A percentile compares a stretch with the other conserved stretches of the same genome.
Conservation (phyloP, 2,329 filamentous ascomycete species). For the Falciphora oryzae region DNA sequence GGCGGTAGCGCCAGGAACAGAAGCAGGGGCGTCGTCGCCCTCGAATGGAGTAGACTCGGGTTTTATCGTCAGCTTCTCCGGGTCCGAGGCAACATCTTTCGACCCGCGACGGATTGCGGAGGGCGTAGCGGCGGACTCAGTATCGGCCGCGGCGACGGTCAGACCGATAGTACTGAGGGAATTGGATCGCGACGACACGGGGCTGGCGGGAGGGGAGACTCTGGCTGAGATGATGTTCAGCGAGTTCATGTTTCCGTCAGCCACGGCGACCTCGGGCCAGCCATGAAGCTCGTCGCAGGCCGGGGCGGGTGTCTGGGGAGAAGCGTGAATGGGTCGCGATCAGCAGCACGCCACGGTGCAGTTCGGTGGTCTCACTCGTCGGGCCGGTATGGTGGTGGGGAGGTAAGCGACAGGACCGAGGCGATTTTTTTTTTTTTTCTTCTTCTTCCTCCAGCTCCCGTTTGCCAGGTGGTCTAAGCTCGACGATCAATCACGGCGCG, state of each 20-base stretch:
- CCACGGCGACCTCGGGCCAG: slow-evolving; percentile 34
- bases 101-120: slow-evolving; percentile 22
- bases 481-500: not conserved
- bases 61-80: slow-evolving; percentile 26
- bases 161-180: slow-evolving; percentile 50
- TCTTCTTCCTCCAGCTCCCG: not conserved
- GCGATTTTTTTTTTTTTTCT: not conserved
- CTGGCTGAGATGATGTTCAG: slow-evolving; percentile 88
- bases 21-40: slow-evolving; percentile 14
- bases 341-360: not conserved
- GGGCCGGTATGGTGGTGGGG: not conserved
- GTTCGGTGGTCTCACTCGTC: not conserved
- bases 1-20: not conserved
- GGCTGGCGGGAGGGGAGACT: slow-evolving; percentile 59
- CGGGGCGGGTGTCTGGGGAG: slow-evolving; percentile 10
- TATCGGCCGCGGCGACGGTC: slow-evolving; percentile 34
- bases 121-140: slow-evolving; percentile 29
- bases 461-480: slow-evolving; percentile 1
- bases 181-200: slow-evolving; percentile 53
- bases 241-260: slow-evolving; percentile 77
- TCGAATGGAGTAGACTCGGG: slow-evolving; percentile 24
- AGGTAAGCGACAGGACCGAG: not conserved
- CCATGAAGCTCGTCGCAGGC: slow-evolving; percentile 38
- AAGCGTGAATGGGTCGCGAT: not conserved
- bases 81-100: slow-evolving; percentile 23